A percentile compares a stretch with the other conserved stretches of the same genome.
phyloP scores from a whole-genome alignment of 345 rosid species.

The Carallia brachiata region DNA sequence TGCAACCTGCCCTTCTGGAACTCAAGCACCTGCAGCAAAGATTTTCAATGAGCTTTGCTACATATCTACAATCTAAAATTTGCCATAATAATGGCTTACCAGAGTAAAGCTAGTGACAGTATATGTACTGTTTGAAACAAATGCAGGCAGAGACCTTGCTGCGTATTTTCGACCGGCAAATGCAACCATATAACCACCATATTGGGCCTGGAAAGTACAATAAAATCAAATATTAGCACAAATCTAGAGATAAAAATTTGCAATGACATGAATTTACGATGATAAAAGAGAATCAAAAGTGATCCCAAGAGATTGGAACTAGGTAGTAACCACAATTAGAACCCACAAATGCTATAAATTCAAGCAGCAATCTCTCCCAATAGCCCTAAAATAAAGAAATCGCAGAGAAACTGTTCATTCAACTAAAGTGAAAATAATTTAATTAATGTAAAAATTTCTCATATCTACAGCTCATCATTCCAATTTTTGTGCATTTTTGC shows the following conservation, averaged over 20 bases:
- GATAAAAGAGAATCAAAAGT: neutral
- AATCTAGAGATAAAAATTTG: neutral
- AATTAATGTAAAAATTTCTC: too few species aligned
- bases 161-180: slow-evolving; percentile 92
- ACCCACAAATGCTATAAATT: neutral
- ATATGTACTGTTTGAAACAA: slow-evolving; percentile 59
- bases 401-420: too few species aligned
- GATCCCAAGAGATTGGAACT: neutral
- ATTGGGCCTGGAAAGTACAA: slow-evolving; percentile 33
- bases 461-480: too few species aligned
- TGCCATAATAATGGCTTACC: slow-evolving; percentile 39
- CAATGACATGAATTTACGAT: neutral
- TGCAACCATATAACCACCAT: slow-evolving; percentile 87
- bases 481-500: too few species aligned
- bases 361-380: too few species aligned
- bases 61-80: neutral
- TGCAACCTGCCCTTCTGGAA: slow-evolving; percentile 88
- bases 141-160: slow-evolving; percentile 73
- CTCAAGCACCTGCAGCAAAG: slow-evolving; percentile 68
- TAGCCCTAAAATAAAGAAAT: too few species aligned
- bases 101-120: slow-evolving; percentile 80
- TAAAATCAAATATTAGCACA: neutral
- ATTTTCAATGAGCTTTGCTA: too few species aligned
- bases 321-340: neutral
- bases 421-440: too few species aligned